Conservation (phyloP, 805 yeast species). For the Sugiyamaella mastotermitis region DNA sequence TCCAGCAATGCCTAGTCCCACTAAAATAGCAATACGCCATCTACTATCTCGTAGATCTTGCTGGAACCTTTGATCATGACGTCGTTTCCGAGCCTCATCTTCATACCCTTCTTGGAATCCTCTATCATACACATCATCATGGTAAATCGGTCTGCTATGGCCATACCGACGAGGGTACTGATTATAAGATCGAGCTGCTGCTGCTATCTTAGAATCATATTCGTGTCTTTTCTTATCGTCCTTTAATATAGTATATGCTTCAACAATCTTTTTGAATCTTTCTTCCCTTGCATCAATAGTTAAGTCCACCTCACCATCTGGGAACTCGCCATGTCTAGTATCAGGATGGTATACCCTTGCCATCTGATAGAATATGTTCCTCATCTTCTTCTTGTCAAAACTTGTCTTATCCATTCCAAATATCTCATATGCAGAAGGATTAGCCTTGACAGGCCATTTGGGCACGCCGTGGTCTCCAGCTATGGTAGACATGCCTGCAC, state of each 20-base stretch:
- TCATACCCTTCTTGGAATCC: constrained; percentile 62
- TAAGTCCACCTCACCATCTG: constrained; percentile 31
- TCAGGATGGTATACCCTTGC: constrained; percentile 87
- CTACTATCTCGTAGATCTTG: constrained; percentile 34
- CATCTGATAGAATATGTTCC: constrained; percentile 47
- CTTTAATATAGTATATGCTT: constrained; percentile 53
- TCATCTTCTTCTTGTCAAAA: constrained; percentile 37
- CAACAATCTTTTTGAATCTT: constrained; percentile 49
- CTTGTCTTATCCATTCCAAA: constrained; percentile 38
- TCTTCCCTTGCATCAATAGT: constrained; percentile 37
- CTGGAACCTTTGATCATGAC: constrained; percentile 30
- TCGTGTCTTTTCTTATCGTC: constrained; percentile 38
- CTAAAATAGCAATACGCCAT: constrained; percentile 39
- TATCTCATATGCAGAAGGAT: constrained; percentile 70
- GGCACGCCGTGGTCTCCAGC: no score
- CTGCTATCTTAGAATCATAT: constrained; percentile 34
- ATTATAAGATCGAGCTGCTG: neutral
- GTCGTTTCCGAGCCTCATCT: constrained; percentile 33
- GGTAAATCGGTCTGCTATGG: constrained; percentile 1
- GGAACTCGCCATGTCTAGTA: constrained; percentile 23
- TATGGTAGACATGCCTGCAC: no score
- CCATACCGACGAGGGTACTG: neutral
- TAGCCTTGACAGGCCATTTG: constrained; percentile 51
- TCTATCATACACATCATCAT: constrained; percentile 52
- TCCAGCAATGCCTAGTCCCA: constrained; percentile 35